Conservation (phyloP, 2,329 filamentous ascomycete genomes). For the Alternaria dauci region DNA sequence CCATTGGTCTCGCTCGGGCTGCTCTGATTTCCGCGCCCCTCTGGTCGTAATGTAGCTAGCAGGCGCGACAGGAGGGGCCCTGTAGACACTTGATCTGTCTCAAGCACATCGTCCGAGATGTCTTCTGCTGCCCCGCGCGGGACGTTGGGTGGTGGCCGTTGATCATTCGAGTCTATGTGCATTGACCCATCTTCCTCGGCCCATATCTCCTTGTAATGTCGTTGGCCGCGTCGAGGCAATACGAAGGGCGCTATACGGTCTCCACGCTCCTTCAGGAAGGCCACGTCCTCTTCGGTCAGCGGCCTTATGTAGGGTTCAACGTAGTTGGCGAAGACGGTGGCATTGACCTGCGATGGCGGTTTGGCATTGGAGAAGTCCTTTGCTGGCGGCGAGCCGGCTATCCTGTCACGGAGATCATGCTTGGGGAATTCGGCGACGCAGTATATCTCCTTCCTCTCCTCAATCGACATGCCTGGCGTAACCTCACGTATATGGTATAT, state of each 20-base stretch:
- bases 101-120: slow-evolving; percentile 84
- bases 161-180: slow-evolving; percentile 72
- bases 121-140: slow-evolving; percentile 85
- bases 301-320: slow-evolving; percentile 90
- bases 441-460: slow-evolving; percentile 88
- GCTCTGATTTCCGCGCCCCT: slow-evolving; percentile 67
- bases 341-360: slow-evolving; percentile 91
- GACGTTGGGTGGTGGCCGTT: slow-evolving; percentile 79
- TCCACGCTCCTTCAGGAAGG: slow-evolving; percentile 86
- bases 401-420: slow-evolving; percentile 81
- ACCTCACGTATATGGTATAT: slow-evolving; percentile 89
- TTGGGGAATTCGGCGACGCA: slow-evolving; percentile 85
- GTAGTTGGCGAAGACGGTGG: slow-evolving; percentile 90
- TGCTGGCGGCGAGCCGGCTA: slow-evolving; percentile 88
- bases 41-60: slow-evolving; percentile 81
- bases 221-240: slow-evolving; percentile 83
- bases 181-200: slow-evolving; percentile 89
- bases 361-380: slow-evolving; percentile 96
- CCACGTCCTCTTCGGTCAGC: slow-evolving; percentile 91
- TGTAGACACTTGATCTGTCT: slow-evolving; percentile 88
- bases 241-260: slow-evolving; percentile 85
- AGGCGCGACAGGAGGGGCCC: slow-evolving; percentile 86
- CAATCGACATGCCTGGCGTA: slow-evolving; percentile 76
- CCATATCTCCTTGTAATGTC: slow-evolving; percentile 90
- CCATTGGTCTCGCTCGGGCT: slow-evolving; percentile 64